These are phyloP conservation scores for Camelina neglecta DNA, from an alignment of 345 rosid species.

Conservation along the genomic window DNA sequence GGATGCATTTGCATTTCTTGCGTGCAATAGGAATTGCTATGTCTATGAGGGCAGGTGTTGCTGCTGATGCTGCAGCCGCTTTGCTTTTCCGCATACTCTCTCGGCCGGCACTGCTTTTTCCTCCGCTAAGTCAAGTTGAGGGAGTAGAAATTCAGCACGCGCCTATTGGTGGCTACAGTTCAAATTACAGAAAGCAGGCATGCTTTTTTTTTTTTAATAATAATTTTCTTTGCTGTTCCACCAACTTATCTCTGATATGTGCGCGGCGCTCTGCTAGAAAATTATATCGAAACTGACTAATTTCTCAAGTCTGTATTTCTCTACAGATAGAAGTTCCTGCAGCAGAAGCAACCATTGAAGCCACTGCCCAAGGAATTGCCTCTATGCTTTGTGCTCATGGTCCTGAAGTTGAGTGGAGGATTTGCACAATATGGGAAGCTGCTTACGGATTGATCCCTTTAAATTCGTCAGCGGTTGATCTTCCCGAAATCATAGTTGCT, in stretches of 20 bases:
- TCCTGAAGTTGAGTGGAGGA: conserved; percentile 99
- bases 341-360: conserved; percentile 97
- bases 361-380: conserved; percentile 99
- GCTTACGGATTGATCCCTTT: conserved; percentile 95
- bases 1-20: conserved; percentile 99
- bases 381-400: conserved; percentile 99
- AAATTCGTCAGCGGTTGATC: conserved; percentile 96
- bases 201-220: neutral
- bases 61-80: conserved; percentile 99
- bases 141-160: conserved; percentile 84
- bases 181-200: conserved; percentile 90
- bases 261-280: conserved; percentile 11
- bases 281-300: conserved; percentile 33
- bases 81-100: conserved; percentile 92
- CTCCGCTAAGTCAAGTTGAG: conserved; percentile 90
- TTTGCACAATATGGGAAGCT: conserved; percentile 99
- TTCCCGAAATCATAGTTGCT: conserved; percentile 93
- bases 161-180: conserved; percentile 71
- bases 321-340: conserved; percentile 92
- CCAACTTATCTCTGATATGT: conserved; percentile 21
- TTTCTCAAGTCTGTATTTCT: conserved; percentile 34
- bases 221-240: neutral
- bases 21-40: conserved; percentile 97
- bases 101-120: conserved; percentile 96
- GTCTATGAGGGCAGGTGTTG: conserved; percentile 98